phyloP scores from a whole-genome alignment of 345 rosid genomes.

The Punica granatum region DNA sequence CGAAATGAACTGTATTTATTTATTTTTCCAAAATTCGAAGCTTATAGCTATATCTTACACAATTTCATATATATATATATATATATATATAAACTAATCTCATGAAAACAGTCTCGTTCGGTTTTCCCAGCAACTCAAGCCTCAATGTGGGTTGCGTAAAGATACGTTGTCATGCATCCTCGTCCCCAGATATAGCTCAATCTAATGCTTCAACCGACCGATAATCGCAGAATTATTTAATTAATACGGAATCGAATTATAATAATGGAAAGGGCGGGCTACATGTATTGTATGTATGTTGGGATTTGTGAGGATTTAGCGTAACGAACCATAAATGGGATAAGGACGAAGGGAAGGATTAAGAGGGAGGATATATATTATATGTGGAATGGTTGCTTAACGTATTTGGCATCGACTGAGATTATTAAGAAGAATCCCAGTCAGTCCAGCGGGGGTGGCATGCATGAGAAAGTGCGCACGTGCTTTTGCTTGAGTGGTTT shows the following conservation, averaged over 20 bases:
- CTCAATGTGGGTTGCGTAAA: not conserved
- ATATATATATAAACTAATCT: too few species aligned
- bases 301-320: slow-evolving; percentile 93
- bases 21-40: too few species aligned
- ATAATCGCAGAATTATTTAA: not conserved
- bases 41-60: too few species aligned
- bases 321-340: slow-evolving; percentile 81
- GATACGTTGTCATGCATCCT: too few species aligned
- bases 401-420: slow-evolving; percentile 34
- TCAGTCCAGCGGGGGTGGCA: not conserved
- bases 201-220: not conserved
- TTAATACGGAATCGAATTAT: not conserved
- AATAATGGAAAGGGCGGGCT: too few species aligned
- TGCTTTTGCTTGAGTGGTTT: slow-evolving; percentile 47
- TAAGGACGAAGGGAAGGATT: slow-evolving; percentile 20
- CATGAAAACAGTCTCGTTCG: not conserved
- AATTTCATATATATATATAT: too few species aligned
- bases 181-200: too few species aligned
- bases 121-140: not conserved
- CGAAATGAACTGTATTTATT: too few species aligned
- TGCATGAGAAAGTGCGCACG: slow-evolving; percentile 10
- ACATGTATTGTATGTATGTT: slow-evolving; percentile 16
- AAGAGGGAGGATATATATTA: slow-evolving; percentile 17
- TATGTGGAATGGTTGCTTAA: slow-evolving; percentile 48
- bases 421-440: slow-evolving; percentile 2